These are phyloP conservation scores for Acanthochlamys bracteata DNA, from an alignment of 106 monocot genomes.

Conservation along the genomic window DNA sequence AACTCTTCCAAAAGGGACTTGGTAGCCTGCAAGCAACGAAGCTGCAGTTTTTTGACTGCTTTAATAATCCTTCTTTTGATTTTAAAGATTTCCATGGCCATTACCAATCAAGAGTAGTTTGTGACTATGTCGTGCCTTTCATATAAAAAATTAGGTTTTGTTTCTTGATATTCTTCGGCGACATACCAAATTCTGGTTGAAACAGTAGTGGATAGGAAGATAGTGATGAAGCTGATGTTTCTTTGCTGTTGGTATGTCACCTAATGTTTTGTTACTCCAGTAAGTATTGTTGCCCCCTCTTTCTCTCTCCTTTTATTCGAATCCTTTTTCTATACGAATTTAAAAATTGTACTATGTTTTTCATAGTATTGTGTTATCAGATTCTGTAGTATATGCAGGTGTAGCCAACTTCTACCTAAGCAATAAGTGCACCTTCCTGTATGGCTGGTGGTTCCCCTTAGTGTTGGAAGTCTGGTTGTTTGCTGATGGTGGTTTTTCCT, in stretches of 20 bases:
- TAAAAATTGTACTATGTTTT: not conserved
- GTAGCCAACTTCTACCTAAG: constrained; percentile 23
- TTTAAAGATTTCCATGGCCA: too few relatives aligned
- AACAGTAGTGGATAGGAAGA: too few relatives aligned
- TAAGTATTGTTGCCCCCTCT: not conserved
- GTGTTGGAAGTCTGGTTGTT: constrained; percentile 43
- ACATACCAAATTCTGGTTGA: too few relatives aligned
- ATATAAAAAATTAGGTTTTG: too few relatives aligned
- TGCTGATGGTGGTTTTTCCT: constrained; percentile 61
- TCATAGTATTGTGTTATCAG: not conserved
- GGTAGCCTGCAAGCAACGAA: too few relatives aligned
- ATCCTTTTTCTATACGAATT: not conserved
- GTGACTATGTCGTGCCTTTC: too few relatives aligned
- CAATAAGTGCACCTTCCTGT: constrained; percentile 60
- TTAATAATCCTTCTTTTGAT: too few relatives aligned
- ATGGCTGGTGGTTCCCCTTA: constrained; percentile 57
- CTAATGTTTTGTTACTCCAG: not conserved
- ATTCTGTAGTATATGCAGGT: constrained; percentile 9
- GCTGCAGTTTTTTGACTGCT: too few relatives aligned
- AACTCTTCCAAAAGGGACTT: too few relatives aligned
- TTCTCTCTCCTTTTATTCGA: not conserved
- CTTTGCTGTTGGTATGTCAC: not conserved
- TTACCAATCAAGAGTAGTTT: too few relatives aligned
- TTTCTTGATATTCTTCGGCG: too few relatives aligned
- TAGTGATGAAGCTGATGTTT: not conserved